These are phyloP conservation scores for Ophiosphaerella herpotricha DNA, from an alignment of 2,329 filamentous ascomycete genomes.

Conservation along the genomic window DNA sequence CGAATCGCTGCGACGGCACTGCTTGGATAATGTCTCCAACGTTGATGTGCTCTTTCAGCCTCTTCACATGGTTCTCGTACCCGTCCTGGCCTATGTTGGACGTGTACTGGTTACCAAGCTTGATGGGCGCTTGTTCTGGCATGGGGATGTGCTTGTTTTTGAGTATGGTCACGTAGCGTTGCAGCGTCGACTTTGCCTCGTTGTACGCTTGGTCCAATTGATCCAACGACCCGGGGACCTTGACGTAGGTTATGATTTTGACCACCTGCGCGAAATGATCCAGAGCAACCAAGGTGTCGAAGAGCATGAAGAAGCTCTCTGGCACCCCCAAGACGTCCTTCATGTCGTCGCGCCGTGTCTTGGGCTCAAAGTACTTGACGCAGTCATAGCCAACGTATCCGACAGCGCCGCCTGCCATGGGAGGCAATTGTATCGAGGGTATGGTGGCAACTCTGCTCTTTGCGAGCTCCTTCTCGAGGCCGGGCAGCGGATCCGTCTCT, in stretches of 20 bases:
- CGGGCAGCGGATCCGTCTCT: slow-evolving; percentile 80
- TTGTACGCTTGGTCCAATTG: slow-evolving; percentile 72
- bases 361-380: slow-evolving; percentile 96
- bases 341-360: slow-evolving; percentile 84
- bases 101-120: slow-evolving; percentile 75
- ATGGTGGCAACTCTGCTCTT: slow-evolving; percentile 80
- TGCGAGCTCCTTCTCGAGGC: slow-evolving; percentile 78
- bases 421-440: slow-evolving; percentile 80
- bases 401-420: slow-evolving; percentile 87
- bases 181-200: slow-evolving; percentile 67
- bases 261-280: slow-evolving; percentile 93
- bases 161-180: slow-evolving; percentile 71
- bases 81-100: slow-evolving; percentile 90
- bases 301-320: slow-evolving; percentile 96
- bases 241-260: slow-evolving; percentile 90
- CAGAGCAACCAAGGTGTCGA: slow-evolving; percentile 90
- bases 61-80: slow-evolving; percentile 87
- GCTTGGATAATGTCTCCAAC: slow-evolving; percentile 96
- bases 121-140: slow-evolving; percentile 75
- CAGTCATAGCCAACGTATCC: slow-evolving; percentile 98
- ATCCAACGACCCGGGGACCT: slow-evolving; percentile 60
- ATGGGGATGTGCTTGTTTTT: slow-evolving; percentile 75
- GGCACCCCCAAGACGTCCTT: slow-evolving; percentile 88
- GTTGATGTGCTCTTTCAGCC: slow-evolving; percentile 87
- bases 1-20: slow-evolving; percentile 91